These are phyloP conservation scores for Colletotrichum viniferum DNA, from an alignment of 2,329 filamentous ascomycete species.

Conservation along the genomic window DNA sequence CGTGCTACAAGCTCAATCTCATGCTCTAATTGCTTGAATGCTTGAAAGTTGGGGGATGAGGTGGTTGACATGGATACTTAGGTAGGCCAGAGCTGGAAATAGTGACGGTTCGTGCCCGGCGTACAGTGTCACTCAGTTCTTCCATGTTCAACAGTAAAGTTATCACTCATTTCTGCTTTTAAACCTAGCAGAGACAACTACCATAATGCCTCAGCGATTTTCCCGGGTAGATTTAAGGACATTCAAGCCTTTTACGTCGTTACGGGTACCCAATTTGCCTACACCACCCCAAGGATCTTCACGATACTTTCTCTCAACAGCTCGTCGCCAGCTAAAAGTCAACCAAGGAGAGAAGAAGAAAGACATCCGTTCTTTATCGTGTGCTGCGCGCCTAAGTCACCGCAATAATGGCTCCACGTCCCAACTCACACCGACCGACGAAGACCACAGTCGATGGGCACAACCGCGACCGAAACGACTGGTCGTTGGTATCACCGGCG, in stretches of 20 bases:
- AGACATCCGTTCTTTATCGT: not conserved
- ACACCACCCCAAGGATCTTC: not conserved
- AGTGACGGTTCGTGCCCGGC: not conserved
- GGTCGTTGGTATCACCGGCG: conserved; percentile 53
- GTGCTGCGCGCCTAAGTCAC: not conserved
- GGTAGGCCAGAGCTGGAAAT: not conserved
- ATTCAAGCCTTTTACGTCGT: not conserved
- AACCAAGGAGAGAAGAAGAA: not conserved
- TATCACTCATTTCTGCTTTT: not conserved
- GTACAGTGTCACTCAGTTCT: not conserved
- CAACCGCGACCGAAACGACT: not conserved
- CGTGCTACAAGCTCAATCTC: not conserved
- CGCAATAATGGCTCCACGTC: not conserved
- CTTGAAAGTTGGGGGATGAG: not conserved
- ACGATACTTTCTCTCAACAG: not conserved
- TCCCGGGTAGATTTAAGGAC: not conserved
- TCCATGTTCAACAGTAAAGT: not conserved
- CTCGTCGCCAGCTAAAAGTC: not conserved
- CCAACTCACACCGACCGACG: not conserved
- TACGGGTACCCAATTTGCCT: not conserved
- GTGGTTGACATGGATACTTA: not conserved
- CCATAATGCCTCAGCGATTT: not conserved
- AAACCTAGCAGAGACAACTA: not conserved
- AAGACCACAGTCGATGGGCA: not conserved
- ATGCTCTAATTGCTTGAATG: not conserved